Evolutionary conservation across 1,139 yeast species (phyloP).

Genomic region (Pichia terricola): DNA sequence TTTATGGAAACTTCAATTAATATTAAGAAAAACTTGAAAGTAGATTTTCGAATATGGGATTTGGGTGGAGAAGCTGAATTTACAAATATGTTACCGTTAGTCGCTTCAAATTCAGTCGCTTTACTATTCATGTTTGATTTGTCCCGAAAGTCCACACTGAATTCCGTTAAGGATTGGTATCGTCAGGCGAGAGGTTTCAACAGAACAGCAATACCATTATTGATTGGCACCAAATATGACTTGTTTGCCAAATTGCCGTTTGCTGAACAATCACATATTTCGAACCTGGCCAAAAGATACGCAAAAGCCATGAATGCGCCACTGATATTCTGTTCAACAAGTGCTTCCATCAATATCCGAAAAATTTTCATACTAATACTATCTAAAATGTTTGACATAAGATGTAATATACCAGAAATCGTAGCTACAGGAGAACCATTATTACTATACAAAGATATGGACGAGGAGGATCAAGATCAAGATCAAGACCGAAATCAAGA

Average conservation of each 20-base stretch:
- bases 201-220: conserved; percentile 82
- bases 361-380: conserved; percentile 88
- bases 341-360: conserved; percentile 88
- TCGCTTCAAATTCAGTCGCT: conserved; percentile 90
- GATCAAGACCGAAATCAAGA: too few relatives aligned
- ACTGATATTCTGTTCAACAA: conserved; percentile 82
- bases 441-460: conserved; percentile 35
- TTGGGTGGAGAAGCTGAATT: conserved; percentile 95
- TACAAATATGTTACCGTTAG: conserved; percentile 91
- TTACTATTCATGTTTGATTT: conserved; percentile 87
- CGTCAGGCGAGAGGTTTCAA: conserved; percentile 88
- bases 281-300: conserved; percentile 76
- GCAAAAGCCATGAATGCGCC: conserved; percentile 92
- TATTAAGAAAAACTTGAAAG: conserved; percentile 70
- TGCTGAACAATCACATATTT: conserved; percentile 78
- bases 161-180: conserved; percentile 90
- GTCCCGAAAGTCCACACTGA: conserved; percentile 77
- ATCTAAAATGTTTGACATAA: conserved; percentile 85
- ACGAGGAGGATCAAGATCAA: too few relatives aligned
- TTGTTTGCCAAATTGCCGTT: conserved; percentile 70
- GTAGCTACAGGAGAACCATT: conserved; percentile 83
- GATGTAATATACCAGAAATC: conserved; percentile 76
- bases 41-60: conserved; percentile 92
- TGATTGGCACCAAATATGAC: conserved; percentile 93
- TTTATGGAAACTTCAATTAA: conserved; percentile 88